These are phyloP conservation scores for Dryas octopetala DNA, from an alignment of 306 rosid genomes.

Conservation along the genomic window DNA sequence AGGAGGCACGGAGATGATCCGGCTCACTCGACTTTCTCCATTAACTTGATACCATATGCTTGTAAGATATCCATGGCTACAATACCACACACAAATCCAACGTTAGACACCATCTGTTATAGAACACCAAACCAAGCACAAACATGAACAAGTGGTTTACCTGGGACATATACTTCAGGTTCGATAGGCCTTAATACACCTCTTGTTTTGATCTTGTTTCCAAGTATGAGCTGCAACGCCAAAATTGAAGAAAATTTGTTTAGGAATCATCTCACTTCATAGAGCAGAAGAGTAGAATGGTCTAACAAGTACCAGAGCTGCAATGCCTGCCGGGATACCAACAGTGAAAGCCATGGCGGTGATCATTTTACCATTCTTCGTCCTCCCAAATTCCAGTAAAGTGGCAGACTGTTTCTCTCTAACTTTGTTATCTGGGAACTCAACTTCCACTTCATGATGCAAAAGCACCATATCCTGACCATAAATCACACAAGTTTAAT, in stretches of 20 bases:
- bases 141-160: conserved; percentile 38
- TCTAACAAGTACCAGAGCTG: conserved; percentile 69
- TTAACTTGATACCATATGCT: conserved; percentile 87
- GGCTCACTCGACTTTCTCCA: conserved; percentile 59
- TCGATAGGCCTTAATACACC: conserved; percentile 82
- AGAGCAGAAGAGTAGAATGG: background rate
- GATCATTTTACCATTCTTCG: conserved; percentile 52
- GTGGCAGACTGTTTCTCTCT: conserved; percentile 75
- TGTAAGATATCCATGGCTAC: conserved; percentile 72
- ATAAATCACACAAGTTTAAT: conserved; percentile 23
- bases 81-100: conserved; percentile 21
- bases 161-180: conserved; percentile 85
- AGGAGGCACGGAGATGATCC: background rate
- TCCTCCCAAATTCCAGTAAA: conserved; percentile 80
- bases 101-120: background rate
- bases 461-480: conserved; percentile 95
- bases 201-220: conserved; percentile 78
- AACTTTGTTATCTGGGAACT: conserved; percentile 52
- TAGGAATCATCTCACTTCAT: background rate
- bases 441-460: conserved; percentile 87
- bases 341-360: conserved; percentile 96
- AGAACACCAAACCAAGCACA: conserved; percentile 3
- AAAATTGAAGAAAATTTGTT: background rate
- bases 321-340: conserved; percentile 83
- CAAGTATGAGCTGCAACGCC: conserved; percentile 71